These are phyloP conservation scores for Colletotrichum musae DNA, from an alignment of 2,329 filamentous ascomycete genomes.

Conservation along the genomic window DNA sequence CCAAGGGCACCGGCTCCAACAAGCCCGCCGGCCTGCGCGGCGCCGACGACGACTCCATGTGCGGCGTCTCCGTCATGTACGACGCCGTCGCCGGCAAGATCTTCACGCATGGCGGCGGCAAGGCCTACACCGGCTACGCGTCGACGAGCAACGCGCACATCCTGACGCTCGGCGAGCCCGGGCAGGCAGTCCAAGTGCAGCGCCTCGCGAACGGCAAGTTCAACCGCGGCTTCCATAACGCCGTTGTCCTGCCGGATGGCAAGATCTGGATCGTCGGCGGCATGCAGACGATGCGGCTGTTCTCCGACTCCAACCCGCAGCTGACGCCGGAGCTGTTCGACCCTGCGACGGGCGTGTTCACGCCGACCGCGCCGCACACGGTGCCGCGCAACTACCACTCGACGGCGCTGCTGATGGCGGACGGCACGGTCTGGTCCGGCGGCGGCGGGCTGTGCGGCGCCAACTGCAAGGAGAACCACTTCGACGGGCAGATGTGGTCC, in stretches of 20 bases:
- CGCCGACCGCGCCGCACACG: slow-evolving; percentile 47
- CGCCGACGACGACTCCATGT: slow-evolving; percentile 64
- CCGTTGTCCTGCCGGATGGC: slow-evolving; percentile 64
- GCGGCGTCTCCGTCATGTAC: slow-evolving; percentile 69
- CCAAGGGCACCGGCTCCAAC: slow-evolving; percentile 56
- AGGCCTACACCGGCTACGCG: slow-evolving; percentile 58
- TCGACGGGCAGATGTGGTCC: slow-evolving; percentile 68
- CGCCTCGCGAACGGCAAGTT: slow-evolving; percentile 39
- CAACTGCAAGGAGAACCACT: slow-evolving; percentile 62
- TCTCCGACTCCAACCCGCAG: slow-evolving; percentile 58
- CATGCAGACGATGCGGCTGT: slow-evolving; percentile 57
- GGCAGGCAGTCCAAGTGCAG: slow-evolving; percentile 23
- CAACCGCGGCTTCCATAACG: slow-evolving; percentile 58
- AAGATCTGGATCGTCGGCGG: slow-evolving; percentile 62
- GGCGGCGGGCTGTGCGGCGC: slow-evolving; percentile 67
- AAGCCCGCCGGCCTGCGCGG: slow-evolving; percentile 60
- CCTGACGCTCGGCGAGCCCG: slow-evolving; percentile 59
- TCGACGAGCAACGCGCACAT: slow-evolving; percentile 62
- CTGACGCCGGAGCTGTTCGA: slow-evolving; percentile 62
- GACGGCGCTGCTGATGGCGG: slow-evolving; percentile 61
- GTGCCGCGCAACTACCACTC: slow-evolving; percentile 65
- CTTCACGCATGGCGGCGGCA: slow-evolving; percentile 64
- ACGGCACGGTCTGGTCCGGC: slow-evolving; percentile 64
- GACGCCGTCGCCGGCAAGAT: slow-evolving; percentile 72
- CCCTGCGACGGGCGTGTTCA: slow-evolving; percentile 47